These are phyloP conservation scores for Codiaeum variegatum DNA, from an alignment of 441 rosid species.

Conservation along the genomic window DNA sequence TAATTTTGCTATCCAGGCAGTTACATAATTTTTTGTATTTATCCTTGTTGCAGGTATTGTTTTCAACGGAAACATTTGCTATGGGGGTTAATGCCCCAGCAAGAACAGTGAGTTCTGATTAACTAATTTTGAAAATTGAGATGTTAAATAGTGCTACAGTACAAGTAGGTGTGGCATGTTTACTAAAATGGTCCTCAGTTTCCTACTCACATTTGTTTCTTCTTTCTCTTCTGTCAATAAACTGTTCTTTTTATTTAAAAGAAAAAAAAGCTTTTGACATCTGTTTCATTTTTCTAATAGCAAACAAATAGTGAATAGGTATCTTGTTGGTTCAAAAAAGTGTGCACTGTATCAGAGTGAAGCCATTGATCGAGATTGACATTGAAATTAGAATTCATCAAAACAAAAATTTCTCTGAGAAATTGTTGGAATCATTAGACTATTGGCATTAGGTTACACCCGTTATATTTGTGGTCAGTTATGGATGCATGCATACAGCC, in stretches of 20 bases:
- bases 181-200: not conserved
- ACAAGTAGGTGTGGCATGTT: not conserved
- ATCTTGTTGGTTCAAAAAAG: not conserved
- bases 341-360: not conserved
- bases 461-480: not conserved
- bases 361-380: constrained; percentile 2
- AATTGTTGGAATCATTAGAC: not conserved
- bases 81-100: constrained; percentile 99
- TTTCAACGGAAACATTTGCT: constrained; percentile 98
- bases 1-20: not conserved
- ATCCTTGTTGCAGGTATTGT: constrained; percentile 61
- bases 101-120: constrained; percentile 69
- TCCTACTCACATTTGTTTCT: not conserved
- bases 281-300: not conserved
- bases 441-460: not conserved
- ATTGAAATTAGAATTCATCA: not conserved
- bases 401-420: not conserved
- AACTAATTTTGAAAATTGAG: constrained; percentile 9
- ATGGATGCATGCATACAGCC: not conserved
- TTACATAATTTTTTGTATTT: constrained; percentile 14
- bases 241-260: not conserved
- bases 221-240: not conserved
- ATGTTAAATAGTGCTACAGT: not conserved
- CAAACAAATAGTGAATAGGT: not conserved
- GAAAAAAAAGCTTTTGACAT: not conserved